phyloP scores from a whole-genome alignment of 208 protist species.

The Crithidia thermophila region DNA sequence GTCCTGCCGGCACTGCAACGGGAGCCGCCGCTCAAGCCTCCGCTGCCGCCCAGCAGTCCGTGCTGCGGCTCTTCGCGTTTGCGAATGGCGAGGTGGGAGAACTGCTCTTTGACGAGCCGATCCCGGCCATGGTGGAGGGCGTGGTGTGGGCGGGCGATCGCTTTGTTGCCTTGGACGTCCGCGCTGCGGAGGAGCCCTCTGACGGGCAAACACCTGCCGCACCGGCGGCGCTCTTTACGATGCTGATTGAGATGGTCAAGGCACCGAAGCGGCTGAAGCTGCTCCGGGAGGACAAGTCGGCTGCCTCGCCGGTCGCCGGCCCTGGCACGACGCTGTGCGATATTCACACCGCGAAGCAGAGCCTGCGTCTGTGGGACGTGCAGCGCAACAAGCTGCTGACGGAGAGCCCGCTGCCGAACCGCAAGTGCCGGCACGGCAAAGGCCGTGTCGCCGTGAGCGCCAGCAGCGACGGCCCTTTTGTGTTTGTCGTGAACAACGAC shows the following conservation, averaged over 20 bases:
- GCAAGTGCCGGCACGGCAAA: constrained; percentile 35
- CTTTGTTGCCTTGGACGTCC: constrained; percentile 27
- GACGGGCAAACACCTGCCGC: not conserved
- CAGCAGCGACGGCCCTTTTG: constrained; percentile 61
- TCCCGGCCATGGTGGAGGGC: constrained; percentile 25
- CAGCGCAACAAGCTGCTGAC: constrained; percentile 43
- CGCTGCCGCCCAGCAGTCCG: not conserved
- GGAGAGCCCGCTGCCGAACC: constrained; percentile 39
- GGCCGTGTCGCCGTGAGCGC: constrained; percentile 20
- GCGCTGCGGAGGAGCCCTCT: not conserved
- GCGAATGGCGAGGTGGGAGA: constrained; percentile 45
- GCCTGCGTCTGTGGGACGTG: constrained; percentile 65
- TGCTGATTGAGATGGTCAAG: constrained; percentile 23
- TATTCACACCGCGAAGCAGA: constrained; percentile 3
- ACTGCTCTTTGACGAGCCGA: constrained; percentile 55
- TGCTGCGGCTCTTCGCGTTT: constrained; percentile 32
- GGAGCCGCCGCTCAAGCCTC: constrained; percentile 16
- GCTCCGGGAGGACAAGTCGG: constrained; percentile 15
- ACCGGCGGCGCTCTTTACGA: not conserved
- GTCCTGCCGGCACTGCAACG: constrained; percentile 10
- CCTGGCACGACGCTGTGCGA: constrained; percentile 18
- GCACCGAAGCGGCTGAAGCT: constrained; percentile 11
- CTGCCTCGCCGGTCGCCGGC: constrained; percentile 4
- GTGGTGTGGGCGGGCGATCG: constrained; percentile 56
- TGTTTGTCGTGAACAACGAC: constrained; percentile 68